Conservation (phyloP, 805 yeast genomes). For the Candida suzukii region DNA sequence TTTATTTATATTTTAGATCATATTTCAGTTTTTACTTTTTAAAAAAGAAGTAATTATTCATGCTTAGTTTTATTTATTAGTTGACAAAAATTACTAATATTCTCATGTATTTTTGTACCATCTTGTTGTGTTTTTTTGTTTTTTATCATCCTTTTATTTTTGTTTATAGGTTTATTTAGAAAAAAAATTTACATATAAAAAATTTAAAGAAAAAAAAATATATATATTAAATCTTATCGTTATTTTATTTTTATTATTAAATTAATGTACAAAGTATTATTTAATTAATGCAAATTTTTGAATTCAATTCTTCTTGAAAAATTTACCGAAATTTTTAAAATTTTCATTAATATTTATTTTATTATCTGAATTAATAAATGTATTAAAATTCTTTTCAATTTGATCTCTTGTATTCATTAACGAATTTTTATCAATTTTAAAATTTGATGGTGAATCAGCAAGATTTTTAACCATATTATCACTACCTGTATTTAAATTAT, state of each 20-base stretch:
- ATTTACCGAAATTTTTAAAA: slow-evolving; percentile 54
- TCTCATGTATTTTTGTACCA: too few relatives aligned
- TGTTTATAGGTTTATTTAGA: background rate
- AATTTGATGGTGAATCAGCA: slow-evolving; percentile 1
- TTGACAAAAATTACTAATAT: too few relatives aligned
- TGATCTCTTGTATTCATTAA: slow-evolving; percentile 33
- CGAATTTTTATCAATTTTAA: slow-evolving; percentile 22
- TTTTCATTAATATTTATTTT: slow-evolving; percentile 65
- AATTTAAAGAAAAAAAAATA: too few relatives aligned
- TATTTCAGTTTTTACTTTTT: too few relatives aligned
- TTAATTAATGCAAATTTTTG: too few relatives aligned
- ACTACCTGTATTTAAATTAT: slow-evolving; percentile 1
- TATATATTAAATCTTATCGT: too few relatives aligned
- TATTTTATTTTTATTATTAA: too few relatives aligned
- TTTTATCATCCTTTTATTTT: background rate
- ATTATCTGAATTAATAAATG: slow-evolving; percentile 45
- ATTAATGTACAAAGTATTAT: too few relatives aligned
- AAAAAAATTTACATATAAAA: background rate
- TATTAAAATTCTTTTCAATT: slow-evolving; percentile 38
- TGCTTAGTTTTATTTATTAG: too few relatives aligned
- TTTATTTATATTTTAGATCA: too few relatives aligned
- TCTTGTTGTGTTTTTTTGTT: background rate
- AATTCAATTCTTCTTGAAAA: slow-evolving; percentile 23
- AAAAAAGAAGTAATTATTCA: too few relatives aligned
- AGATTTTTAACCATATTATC: background rate